Conservation (phyloP, 139 green algal species). For the Asterochloris erici region DNA sequence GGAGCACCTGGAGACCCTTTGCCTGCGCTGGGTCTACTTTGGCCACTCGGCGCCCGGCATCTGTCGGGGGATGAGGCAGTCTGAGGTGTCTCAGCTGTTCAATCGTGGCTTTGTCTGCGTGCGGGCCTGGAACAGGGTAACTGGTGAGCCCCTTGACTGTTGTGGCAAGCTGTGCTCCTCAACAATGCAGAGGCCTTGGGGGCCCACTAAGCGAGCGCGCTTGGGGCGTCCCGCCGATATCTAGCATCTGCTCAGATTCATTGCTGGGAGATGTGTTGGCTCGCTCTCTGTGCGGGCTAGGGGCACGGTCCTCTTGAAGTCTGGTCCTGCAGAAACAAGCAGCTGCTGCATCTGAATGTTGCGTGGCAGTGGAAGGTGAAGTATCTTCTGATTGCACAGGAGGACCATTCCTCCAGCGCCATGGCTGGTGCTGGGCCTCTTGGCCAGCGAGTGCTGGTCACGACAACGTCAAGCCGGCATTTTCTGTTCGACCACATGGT, state of each 20-base stretch:
- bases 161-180: not conserved
- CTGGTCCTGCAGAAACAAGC: not conserved
- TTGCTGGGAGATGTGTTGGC: not conserved
- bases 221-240: not conserved
- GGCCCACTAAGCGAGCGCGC: not conserved
- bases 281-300: too few species aligned
- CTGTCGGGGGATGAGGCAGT: constrained; percentile 50
- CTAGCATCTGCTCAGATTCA: not conserved
- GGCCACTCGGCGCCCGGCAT: constrained; percentile 46
- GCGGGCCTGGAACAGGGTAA: constrained; percentile 35
- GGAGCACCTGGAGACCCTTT: constrained; percentile 12
- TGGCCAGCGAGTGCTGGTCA: too few species aligned
- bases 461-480: not conserved
- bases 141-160: constrained; percentile 25
- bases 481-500: not conserved
- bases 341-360: too few species aligned
- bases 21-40: constrained; percentile 38
- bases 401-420: not conserved
- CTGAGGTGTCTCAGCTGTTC: constrained; percentile 50
- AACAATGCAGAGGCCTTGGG: not conserved
- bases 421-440: not conserved
- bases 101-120: constrained; percentile 42
- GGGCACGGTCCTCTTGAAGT: not conserved
- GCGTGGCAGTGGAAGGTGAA: not conserved
- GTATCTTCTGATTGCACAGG: not conserved